Percentiles rank a stretch among this genome's conserved stretches.
Evolutionary conservation across 257 asterid genomes (phyloP).

Genomic region (Jaltomata sinuosa): DNA sequence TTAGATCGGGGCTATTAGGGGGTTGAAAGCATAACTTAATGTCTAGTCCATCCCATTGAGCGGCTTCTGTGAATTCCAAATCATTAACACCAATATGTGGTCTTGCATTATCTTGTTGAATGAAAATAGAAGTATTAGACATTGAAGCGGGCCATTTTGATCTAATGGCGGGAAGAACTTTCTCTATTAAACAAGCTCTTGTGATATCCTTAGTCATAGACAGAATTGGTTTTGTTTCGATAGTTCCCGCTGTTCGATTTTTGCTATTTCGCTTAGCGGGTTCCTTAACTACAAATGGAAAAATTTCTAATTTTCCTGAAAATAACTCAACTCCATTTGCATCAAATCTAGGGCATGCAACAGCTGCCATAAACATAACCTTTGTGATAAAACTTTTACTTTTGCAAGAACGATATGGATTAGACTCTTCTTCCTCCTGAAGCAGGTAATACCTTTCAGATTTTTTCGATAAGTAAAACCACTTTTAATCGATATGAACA

Average conservation of each 20-base stretch:
- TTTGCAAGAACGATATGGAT: too few species aligned
- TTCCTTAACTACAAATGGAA: not conserved
- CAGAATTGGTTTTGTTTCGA: not conserved
- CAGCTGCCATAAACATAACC: not conserved
- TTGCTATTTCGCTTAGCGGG: not conserved
- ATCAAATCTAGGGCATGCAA: too few species aligned
- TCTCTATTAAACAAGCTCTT: not conserved
- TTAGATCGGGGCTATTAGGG: not conserved
- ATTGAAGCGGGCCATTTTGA: not conserved
- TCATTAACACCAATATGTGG: constrained; percentile 3
- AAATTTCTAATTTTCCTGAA: constrained; percentile 1
- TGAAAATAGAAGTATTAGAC: too few species aligned
- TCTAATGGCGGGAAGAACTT: not conserved
- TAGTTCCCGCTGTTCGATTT: not conserved
- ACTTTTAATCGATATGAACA: too few species aligned
- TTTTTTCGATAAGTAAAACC: too few species aligned
- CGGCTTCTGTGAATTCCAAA: not conserved
- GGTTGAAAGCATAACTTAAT: not conserved
- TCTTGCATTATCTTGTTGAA: constrained; percentile 2
- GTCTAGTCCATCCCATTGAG: not conserved
- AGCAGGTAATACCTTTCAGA: too few species aligned
- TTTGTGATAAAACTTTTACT: too few species aligned
- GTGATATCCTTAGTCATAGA: not conserved
- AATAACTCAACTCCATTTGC: not conserved
- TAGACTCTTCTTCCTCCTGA: too few species aligned